Conservation (phyloP, 116 monocot genomes). For the Iris pallida region DNA sequence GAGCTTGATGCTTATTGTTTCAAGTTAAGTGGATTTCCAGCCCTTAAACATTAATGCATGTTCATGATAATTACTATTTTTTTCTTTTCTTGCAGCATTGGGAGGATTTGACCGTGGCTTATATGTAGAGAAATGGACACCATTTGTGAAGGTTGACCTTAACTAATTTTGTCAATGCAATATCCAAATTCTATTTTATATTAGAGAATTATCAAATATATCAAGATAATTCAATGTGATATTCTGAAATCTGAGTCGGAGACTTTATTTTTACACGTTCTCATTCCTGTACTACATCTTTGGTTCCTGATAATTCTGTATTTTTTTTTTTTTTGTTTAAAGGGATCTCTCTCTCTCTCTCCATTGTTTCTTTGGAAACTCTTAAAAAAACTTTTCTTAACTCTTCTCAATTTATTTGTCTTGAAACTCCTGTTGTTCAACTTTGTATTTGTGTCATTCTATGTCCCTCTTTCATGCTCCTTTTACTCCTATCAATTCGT, state of each 20-base stretch:
- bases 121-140: constrained; percentile 88
- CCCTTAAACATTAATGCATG: too few species aligned
- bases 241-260: too few species aligned
- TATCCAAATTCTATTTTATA: too few species aligned
- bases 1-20: too few species aligned
- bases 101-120: constrained; percentile 81
- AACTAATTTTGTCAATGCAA: not conserved
- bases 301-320: not conserved
- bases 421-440: not conserved
- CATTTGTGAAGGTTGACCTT: constrained; percentile 73
- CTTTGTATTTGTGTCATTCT: not conserved
- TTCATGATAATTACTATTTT: too few species aligned
- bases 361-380: not conserved
- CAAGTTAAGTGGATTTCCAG: too few species aligned
- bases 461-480: not conserved
- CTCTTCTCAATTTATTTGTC: not conserved
- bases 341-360: not conserved
- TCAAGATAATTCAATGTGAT: too few species aligned
- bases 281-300: too few species aligned
- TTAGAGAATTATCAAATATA: too few species aligned
- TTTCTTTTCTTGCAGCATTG: constrained; percentile 44
- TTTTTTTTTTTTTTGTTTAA: not conserved
- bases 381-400: too few species aligned
- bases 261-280: too few species aligned
- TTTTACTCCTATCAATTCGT: too few species aligned